phyloP scores from a whole-genome alignment of 208 protist species.

The Tritrichomonas musculus region DNA sequence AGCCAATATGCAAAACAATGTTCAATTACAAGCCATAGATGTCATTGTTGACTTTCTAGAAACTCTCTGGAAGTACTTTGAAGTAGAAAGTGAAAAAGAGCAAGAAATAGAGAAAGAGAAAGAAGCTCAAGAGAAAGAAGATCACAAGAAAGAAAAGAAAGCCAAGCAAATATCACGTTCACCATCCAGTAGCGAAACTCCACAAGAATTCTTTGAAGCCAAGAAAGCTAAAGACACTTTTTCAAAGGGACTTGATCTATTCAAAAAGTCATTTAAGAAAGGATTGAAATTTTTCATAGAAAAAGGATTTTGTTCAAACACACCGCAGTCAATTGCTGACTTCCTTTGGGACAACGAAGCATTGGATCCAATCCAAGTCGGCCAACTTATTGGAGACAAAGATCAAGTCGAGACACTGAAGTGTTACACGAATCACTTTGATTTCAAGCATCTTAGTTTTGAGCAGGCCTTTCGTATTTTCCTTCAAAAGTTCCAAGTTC shows the following conservation, averaged over 20 bases:
- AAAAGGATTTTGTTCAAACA: background rate
- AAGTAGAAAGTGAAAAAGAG: background rate
- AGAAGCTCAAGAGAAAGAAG: no score
- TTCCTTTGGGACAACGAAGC: background rate
- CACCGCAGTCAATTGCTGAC: background rate
- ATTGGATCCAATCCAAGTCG: background rate
- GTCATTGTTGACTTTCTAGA: background rate
- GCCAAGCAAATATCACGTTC: no score
- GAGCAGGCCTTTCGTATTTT: slow-evolving; percentile 34
- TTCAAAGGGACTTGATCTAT: background rate
- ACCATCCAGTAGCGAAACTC: background rate
- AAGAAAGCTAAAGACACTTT: background rate
- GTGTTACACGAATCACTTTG: background rate
- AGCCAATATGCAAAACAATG: background rate
- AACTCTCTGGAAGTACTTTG: background rate
- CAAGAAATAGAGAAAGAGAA: no score
- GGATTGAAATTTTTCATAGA: background rate
- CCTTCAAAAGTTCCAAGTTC: slow-evolving; percentile 44
- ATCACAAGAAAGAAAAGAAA: no score
- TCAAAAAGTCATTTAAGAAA: background rate
- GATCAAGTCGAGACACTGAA: background rate
- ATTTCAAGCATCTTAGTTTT: background rate
- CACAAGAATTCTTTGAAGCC: background rate
- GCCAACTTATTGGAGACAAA: background rate
- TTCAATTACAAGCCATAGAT: background rate